Evolutionary conservation across 495 filamentous ascomycete species (phyloP).

Genomic region (Xylaria cubensis): DNA sequence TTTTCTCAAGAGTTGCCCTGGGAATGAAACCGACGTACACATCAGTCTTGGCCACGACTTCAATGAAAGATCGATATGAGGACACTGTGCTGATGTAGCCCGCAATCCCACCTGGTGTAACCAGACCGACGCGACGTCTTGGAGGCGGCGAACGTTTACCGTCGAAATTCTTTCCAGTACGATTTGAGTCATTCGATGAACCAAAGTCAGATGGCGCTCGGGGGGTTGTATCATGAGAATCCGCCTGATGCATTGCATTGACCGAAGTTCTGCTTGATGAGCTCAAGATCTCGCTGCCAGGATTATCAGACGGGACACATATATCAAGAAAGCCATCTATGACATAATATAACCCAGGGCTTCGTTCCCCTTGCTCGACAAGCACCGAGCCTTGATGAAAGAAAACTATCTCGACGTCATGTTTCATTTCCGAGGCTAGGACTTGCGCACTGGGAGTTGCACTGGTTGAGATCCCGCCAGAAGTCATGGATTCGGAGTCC

Average conservation of each 20-base stretch:
- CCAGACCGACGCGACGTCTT: conserved; percentile 78
- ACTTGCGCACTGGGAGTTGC: conserved; percentile 52
- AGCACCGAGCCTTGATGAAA: conserved; percentile 93
- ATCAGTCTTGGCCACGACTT: conserved; percentile 96
- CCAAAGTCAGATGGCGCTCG: conserved; percentile 31
- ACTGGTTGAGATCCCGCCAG: conserved; percentile 56
- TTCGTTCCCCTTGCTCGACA: conserved; percentile 96
- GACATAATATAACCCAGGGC: conserved; percentile 96
- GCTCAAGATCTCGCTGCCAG: conserved; percentile 44
- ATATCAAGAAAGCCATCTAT: conserved; percentile 97
- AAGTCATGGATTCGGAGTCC: conserved; percentile 85
- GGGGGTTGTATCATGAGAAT: conserved; percentile 37
- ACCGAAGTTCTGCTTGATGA: conserved; percentile 43
- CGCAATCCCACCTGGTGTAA: conserved; percentile 93
- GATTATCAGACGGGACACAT: conserved; percentile 56
- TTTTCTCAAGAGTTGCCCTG: conserved; percentile 81
- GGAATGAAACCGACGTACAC: conserved; percentile 98
- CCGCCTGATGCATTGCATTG: conserved; percentile 44
- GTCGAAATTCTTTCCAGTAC: conserved; percentile 22
- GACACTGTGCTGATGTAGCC: conserved; percentile 94
- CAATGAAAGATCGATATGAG: conserved; percentile 93
- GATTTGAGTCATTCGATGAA: conserved; percentile 28
- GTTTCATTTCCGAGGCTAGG: conserved; percentile 75
- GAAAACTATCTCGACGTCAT: conserved; percentile 97
- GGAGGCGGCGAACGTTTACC: conserved; percentile 30